These are phyloP conservation scores for Cryptosporidium tyzzeri DNA, from an alignment of 169 alveolate species.

Conservation along the genomic window DNA sequence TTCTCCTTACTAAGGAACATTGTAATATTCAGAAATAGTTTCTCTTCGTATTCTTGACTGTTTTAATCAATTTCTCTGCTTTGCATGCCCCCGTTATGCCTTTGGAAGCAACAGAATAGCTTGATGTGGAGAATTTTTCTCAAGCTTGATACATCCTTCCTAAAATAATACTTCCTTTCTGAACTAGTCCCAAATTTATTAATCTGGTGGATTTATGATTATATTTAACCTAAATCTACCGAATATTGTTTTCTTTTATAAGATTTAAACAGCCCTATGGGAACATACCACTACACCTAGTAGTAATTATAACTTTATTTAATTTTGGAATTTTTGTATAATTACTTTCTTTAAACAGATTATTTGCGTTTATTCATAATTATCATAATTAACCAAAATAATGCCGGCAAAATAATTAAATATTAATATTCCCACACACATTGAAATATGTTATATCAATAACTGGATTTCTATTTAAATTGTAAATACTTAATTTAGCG, in stretches of 20 bases:
- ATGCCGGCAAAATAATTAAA: background rate
- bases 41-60: too few relatives aligned
- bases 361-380: too few relatives aligned
- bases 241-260: background rate
- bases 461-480: background rate
- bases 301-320: background rate
- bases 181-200: background rate
- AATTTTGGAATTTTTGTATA: too few relatives aligned
- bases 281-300: background rate
- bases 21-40: background rate
- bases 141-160: constrained; percentile 38
- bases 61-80: background rate
- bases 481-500: background rate
- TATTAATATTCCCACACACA: background rate
- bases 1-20: background rate
- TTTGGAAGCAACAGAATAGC: constrained; percentile 39
- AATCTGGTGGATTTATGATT: background rate
- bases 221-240: background rate
- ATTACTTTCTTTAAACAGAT: background rate
- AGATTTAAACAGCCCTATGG: background rate
- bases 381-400: background rate
- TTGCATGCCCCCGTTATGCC: background rate
- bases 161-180: background rate
- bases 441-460: background rate
- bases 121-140: background rate